Conservation (phyloP, 2,329 filamentous ascomycete genomes). For the Xylaria sp. region DNA sequence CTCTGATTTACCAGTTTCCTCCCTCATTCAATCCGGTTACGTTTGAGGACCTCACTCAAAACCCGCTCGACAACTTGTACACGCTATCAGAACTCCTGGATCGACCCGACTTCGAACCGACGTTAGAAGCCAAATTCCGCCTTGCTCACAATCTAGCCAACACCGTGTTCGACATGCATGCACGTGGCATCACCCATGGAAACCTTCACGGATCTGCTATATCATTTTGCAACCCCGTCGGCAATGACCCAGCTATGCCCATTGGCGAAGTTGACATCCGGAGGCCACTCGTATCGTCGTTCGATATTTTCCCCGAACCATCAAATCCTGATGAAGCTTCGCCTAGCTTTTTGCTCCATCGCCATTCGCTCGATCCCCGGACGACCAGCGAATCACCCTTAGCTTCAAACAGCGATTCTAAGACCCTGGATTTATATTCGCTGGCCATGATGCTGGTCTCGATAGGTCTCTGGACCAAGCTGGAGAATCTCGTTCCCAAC, state of each 20-base stretch:
- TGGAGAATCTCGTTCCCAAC: slow-evolving; percentile 56
- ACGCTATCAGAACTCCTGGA: slow-evolving; percentile 59
- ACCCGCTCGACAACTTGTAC: slow-evolving; percentile 53
- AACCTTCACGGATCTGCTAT: slow-evolving; percentile 70
- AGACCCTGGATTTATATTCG: slow-evolving; percentile 70
- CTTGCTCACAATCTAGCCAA: slow-evolving; percentile 73
- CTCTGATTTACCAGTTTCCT: slow-evolving; percentile 75
- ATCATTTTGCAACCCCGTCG: slow-evolving; percentile 60
- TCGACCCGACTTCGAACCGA: slow-evolving; percentile 60
- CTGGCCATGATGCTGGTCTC: slow-evolving; percentile 74
- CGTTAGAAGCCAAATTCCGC: slow-evolving; percentile 75
- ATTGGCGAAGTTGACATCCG: slow-evolving; percentile 63
- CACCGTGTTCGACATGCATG: slow-evolving; percentile 74
- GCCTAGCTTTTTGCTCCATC: slow-evolving; percentile 52
- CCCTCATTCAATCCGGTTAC: slow-evolving; percentile 63
- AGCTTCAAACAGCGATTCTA: slow-evolving; percentile 54
- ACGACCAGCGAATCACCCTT: slow-evolving; percentile 53
- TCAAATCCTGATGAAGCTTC: slow-evolving; percentile 39
- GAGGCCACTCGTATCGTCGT: slow-evolving; percentile 71
- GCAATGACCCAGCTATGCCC: slow-evolving; percentile 44
- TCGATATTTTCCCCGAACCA: slow-evolving; percentile 69
- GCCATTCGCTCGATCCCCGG: slow-evolving; percentile 67
- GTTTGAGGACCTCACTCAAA: slow-evolving; percentile 54
- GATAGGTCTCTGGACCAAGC: slow-evolving; percentile 73
- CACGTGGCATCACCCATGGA: slow-evolving; percentile 69